Conservation (phyloP, 179 eudicot genomes). For the Silene vulgaris region DNA sequence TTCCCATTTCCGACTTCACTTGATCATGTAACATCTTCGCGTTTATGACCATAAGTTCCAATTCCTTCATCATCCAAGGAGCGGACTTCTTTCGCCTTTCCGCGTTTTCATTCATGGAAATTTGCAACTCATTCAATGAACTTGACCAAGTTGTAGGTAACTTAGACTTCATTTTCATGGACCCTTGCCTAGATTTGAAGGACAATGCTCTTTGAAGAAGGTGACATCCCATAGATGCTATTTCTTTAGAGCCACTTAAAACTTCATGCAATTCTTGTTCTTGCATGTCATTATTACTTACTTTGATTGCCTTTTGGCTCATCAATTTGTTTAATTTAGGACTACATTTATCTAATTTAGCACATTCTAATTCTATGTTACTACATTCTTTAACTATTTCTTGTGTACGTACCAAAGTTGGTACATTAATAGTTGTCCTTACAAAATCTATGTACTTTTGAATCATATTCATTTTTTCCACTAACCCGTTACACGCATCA, state of each 20-base stretch:
- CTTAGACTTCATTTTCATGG: slow-evolving; percentile 24
- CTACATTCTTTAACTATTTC: slow-evolving; percentile 18
- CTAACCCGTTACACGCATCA: slow-evolving; percentile 27
- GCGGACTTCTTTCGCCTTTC: slow-evolving; percentile 20
- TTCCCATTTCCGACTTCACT: slow-evolving; percentile 12
- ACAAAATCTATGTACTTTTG: slow-evolving; percentile 20
- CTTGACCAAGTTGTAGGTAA: slow-evolving; percentile 25
- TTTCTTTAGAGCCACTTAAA: slow-evolving; percentile 27
- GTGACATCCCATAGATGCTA: slow-evolving; percentile 29
- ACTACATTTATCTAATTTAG: slow-evolving; percentile 24
- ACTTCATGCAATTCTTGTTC: slow-evolving; percentile 26
- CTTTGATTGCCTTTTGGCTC: slow-evolving; percentile 12
- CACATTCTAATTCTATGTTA: slow-evolving; percentile 19
- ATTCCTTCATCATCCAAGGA: slow-evolving; percentile 33
- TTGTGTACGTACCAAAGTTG: slow-evolving; percentile 11
- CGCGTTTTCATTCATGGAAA: slow-evolving; percentile 2
- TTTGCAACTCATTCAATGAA: slow-evolving; percentile 24
- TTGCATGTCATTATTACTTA: neutral
- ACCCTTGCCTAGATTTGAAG: slow-evolving; percentile 31
- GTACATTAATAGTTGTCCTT: slow-evolving; percentile 5
- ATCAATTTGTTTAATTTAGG: slow-evolving; percentile 18
- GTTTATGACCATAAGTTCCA: slow-evolving; percentile 18
- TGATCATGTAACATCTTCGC: slow-evolving; percentile 21
- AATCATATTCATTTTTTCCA: slow-evolving; percentile 23
- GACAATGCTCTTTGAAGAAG: slow-evolving; percentile 31